These are phyloP conservation scores for Clavaria fumosa DNA, from an alignment of 768 basidiomycete genomes.

Conservation along the genomic window DNA sequence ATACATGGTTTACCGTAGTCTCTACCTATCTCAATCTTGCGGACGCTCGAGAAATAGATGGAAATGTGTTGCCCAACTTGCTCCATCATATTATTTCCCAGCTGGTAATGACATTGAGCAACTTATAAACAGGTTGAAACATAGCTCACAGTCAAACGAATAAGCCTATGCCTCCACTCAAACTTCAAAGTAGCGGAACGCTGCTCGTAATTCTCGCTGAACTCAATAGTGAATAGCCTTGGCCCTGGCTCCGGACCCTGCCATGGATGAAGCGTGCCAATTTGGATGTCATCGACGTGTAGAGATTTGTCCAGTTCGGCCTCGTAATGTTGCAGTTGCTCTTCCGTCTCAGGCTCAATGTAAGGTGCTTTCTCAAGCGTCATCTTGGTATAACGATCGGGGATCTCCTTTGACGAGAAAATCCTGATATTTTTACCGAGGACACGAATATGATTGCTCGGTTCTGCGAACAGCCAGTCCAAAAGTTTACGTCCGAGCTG, in stretches of 20 bases:
- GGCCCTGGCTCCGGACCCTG: conserved; percentile 17
- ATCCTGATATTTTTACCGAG: conserved; percentile 28
- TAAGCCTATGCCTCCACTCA: conserved; percentile 52
- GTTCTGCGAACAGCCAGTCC: conserved; percentile 22
- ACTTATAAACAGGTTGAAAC: neutral
- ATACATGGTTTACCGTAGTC: conserved; percentile 48
- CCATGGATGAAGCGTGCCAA: conserved; percentile 34
- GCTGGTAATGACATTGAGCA: conserved; percentile 24
- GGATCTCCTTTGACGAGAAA: conserved; percentile 7
- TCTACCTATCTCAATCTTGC: conserved; percentile 42
- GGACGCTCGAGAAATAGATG: conserved; percentile 42
- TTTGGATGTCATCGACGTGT: conserved; percentile 48
- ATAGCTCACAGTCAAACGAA: no score
- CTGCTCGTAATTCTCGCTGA: conserved; percentile 36
- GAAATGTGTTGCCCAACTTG: conserved; percentile 33
- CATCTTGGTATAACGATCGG: conserved; percentile 12
- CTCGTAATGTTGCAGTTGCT: conserved; percentile 30
- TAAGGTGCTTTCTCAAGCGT: conserved; percentile 41
- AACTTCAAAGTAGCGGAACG: conserved; percentile 42
- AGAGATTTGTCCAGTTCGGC: conserved; percentile 30
- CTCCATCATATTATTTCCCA: conserved; percentile 42
- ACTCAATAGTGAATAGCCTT: conserved; percentile 55
- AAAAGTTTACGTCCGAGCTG: conserved; percentile 32
- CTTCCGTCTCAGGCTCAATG: conserved; percentile 37
- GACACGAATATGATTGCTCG: conserved; percentile 30